Conservation (phyloP, 2,329 filamentous ascomycete genomes). For the Diaporthe amygdali region DNA sequence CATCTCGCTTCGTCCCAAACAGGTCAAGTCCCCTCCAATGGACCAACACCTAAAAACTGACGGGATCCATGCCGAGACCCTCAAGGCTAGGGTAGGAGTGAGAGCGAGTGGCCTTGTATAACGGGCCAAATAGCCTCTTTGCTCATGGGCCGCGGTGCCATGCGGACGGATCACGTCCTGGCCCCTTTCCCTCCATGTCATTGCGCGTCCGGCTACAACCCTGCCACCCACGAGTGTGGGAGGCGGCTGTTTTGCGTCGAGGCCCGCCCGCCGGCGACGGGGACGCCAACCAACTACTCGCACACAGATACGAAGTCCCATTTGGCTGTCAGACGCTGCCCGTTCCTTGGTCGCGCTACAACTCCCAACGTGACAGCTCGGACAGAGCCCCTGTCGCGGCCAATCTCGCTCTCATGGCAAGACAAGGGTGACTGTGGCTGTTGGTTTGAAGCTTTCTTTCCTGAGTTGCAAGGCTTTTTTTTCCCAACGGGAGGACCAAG, state of each 20-base stretch:
- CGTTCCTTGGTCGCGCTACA: not conserved
- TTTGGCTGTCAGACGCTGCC: not conserved
- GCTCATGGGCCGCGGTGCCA: not conserved
- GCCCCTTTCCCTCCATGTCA: not conserved
- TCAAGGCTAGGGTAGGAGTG: not conserved
- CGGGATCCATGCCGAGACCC: not conserved
- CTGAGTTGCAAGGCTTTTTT: not conserved
- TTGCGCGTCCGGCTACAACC: not conserved
- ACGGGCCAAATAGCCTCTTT: not conserved
- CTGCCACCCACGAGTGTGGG: not conserved
- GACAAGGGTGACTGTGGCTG: not conserved
- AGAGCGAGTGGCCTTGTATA: too few relatives aligned
- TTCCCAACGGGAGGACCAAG: not conserved
- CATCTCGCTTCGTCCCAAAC: not conserved
- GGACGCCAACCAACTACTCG: not conserved
- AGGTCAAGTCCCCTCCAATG: slow-evolving; percentile 7
- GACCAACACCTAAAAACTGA: not conserved
- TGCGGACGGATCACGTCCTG: not conserved
- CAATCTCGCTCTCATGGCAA: not conserved
- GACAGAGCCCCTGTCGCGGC: not conserved
- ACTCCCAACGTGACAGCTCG: not conserved
- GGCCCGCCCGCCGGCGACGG: not conserved
- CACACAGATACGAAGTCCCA: slow-evolving; percentile 6
- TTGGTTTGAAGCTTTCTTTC: not conserved
- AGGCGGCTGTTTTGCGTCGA: not conserved